Evolutionary conservation across 805 yeast species (phyloP).

Genomic region (Yarrowia porcina): DNA sequence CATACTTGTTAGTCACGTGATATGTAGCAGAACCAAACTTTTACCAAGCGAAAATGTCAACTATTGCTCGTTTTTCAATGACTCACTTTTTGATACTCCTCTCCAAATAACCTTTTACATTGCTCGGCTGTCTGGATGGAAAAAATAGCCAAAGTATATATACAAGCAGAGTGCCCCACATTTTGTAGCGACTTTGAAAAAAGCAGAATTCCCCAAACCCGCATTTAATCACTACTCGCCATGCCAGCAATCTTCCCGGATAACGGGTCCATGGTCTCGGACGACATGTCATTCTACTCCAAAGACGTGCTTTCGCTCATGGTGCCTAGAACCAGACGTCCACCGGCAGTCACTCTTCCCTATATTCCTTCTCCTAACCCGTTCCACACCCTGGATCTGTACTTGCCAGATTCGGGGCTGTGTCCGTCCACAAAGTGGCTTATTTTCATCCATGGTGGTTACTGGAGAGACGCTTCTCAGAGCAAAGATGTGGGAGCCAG

Average conservation of each 20-base stretch:
- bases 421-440: constrained; percentile 33
- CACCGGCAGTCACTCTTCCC: constrained; percentile 26
- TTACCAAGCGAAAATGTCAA: no score
- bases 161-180: neutral
- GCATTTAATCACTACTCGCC: neutral
- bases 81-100: no score
- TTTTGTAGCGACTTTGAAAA: neutral
- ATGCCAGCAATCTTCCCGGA: constrained; percentile 18
- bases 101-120: neutral
- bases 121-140: neutral
- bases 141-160: constrained; percentile 8
- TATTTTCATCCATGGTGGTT: constrained; percentile 81
- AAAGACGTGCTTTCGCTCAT: constrained; percentile 11
- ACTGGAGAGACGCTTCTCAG: constrained; percentile 72
- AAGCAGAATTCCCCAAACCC: neutral
- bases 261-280: constrained; percentile 5
- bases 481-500: constrained; percentile 54
- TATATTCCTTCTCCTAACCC: constrained; percentile 28
- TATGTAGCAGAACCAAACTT: no score
- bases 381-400: constrained; percentile 27
- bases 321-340: constrained; percentile 27
- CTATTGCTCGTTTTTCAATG: no score
- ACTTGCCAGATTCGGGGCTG: constrained; percentile 26
- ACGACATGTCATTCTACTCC: neutral
- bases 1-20: no score